Evolutionary conservation across 2,329 filamentous ascomycete species (phyloP), one percentile per base, ranked within the genome.

Genomic region (Paecilomyces variotii): DNA sequence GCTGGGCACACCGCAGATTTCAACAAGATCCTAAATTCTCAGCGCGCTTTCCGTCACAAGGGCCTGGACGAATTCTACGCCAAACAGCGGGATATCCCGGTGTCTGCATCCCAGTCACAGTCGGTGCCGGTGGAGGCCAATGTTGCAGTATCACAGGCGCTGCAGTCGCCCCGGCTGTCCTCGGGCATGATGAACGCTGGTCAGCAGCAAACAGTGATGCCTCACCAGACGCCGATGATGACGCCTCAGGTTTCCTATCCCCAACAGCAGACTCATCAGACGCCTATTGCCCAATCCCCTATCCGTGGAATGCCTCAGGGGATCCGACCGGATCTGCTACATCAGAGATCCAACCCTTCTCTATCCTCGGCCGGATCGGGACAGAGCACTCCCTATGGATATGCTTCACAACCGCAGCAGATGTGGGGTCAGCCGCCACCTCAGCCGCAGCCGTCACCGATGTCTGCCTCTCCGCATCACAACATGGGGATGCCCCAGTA

Each of bases 1-100:
- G 90, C 91, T 28, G 86, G 90, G 55, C 90, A 96, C 62, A 88
- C 93, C 19, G 90, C 91, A 59, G 93, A 97, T 65, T 96, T 88
- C 77, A 97, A 93, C 77, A 91, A 94, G 67, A 83, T 84, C 53
- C 80, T 97, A 56, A 91, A 89, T 68, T 84, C 89, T 65, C 88
- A 92, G 72, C 87, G 93, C 59, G 85, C 86, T 45, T 87, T 89
- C 74, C 88, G 94, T 59, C 84, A 82, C 60, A 87, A 92, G 59
- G 95, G 91, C 65, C 80, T 96, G 63, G 87, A 93, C 57, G 86
- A 85, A 57, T 83, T 91, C 63, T 97, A 92, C 89, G 84, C 88
- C 63, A 84, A 89, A 61, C 87, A 89, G 10, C 91, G 95, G 64
- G 91, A 97, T 70, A 85, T 88, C 60, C 86, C 90, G 2, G 76